These are phyloP conservation scores for Leptographium wingfieldii DNA, from an alignment of 2,329 filamentous ascomycete species.

Conservation along the genomic window DNA sequence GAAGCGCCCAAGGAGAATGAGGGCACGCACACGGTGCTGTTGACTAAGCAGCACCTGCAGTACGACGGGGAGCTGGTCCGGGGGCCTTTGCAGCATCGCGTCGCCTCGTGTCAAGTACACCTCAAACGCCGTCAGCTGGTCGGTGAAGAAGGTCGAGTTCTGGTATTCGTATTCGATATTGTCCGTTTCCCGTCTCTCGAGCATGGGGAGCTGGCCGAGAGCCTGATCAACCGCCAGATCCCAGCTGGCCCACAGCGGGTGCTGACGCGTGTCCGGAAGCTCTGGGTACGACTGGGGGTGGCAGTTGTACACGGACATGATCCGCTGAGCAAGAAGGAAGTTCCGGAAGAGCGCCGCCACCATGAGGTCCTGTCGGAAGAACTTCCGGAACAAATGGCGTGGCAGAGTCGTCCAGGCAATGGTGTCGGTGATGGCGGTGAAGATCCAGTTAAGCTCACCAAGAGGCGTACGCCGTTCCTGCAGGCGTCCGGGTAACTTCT, in stretches of 20 bases:
- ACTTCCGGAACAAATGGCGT: conserved; percentile 83
- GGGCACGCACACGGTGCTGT: conserved; percentile 78
- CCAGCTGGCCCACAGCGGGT: conserved; percentile 95
- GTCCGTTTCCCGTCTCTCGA: conserved; percentile 66
- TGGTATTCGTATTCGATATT: conserved; percentile 78
- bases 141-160: conserved; percentile 91
- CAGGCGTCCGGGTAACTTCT: conserved; percentile 78
- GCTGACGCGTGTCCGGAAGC: conserved; percentile 88
- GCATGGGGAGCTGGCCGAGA: conserved; percentile 71
- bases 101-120: conserved; percentile 77
- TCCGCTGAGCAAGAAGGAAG: conserved; percentile 83
- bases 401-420: conserved; percentile 96
- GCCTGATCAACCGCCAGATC: conserved; percentile 95
- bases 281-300: conserved; percentile 85
- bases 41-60: conserved; percentile 92
- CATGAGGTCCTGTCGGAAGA: conserved; percentile 96
- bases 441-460: conserved; percentile 98
- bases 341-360: conserved; percentile 96
- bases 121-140: conserved; percentile 94
- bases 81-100: conserved; percentile 72
- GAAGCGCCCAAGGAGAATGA: conserved; percentile 87
- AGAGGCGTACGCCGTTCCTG: conserved; percentile 89
- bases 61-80: conserved; percentile 91
- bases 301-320: conserved; percentile 94
- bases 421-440: conserved; percentile 96